Evolutionary conservation across 2,329 filamentous ascomycete genomes (phyloP), one percentile per base, ranked within the genome.

Genomic region (Lachnellula occidentalis): DNA sequence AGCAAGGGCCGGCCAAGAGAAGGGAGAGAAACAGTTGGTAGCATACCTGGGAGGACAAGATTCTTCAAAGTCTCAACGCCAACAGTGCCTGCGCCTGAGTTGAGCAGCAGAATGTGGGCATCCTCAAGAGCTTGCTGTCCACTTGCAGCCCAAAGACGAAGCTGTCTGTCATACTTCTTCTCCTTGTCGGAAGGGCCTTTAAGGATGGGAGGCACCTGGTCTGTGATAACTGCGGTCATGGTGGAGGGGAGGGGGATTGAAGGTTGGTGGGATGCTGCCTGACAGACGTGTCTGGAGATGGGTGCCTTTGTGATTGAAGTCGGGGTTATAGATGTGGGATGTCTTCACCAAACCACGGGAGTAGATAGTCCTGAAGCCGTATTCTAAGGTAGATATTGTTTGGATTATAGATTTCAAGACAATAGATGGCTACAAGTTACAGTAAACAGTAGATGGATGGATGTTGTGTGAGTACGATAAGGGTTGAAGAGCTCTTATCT

Each of bases 41-140:
- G 3, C 27, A 31, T 71, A 84, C 85, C 90, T 54, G 94, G 94
- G 8, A 99, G 76, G 3, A 99, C 89, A n/a, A 99, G 82, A 69
- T 99, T 99, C 78, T 99, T 99, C 58, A 99, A 79, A 0, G 92
- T 86, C 72, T 99, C 94, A 12, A 95, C 80, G 14, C 92, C 94
- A 34, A 91, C 88, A 2, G 91, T 88, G 9, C 92, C 92, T n/a
- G 87, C 74, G 2, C 90, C 88, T 1, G 87, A 89, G 72, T 96
- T 96, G 57, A 99, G 76, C 5, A 99, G 79, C 12, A 97, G 81
- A n/a, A 99, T 86, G 63, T 95, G 88, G 21, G 94, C 89, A 54
- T 90, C 84, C 71, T 99, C 95, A 2, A 99, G 79, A 15, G 92
- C 92, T 62, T 87, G 81, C 70, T 99, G 94, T 17, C 94, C 94